phyloP scores from a whole-genome alignment of 2,329 filamentous ascomycete species.

The Aspergillus ustus region DNA sequence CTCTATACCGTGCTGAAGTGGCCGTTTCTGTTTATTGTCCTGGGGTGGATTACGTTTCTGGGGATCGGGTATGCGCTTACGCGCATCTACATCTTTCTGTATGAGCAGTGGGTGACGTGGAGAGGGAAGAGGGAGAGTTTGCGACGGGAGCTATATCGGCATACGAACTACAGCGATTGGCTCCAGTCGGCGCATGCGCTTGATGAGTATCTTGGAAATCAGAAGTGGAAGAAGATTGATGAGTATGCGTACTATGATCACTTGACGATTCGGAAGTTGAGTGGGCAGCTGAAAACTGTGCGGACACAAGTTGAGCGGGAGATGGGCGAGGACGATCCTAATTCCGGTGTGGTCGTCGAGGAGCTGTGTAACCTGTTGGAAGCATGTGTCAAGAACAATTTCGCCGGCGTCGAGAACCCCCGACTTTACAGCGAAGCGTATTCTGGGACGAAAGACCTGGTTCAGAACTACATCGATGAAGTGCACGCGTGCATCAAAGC shows the following conservation, averaged over 20 bases:
- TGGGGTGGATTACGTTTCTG: slow-evolving; percentile 78
- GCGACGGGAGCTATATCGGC: slow-evolving; percentile 70
- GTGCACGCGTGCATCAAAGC: slow-evolving; percentile 62
- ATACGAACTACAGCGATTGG: slow-evolving; percentile 83
- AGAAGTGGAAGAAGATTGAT: slow-evolving; percentile 53
- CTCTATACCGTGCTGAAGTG: slow-evolving; percentile 89
- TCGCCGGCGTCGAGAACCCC: slow-evolving; percentile 91
- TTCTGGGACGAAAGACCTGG: slow-evolving; percentile 92
- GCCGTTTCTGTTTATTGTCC: slow-evolving; percentile 81
- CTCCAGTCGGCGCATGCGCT: slow-evolving; percentile 76
- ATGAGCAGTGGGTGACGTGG: slow-evolving; percentile 92
- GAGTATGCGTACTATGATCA: slow-evolving; percentile 83
- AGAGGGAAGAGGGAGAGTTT: slow-evolving; percentile 75
- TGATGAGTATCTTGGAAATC: slow-evolving; percentile 78
- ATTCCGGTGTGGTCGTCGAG: slow-evolving; percentile 62
- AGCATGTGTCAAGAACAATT: slow-evolving; percentile 96
- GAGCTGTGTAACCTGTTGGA: slow-evolving; percentile 79
- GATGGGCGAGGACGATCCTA: slow-evolving; percentile 31
- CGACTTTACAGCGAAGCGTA: slow-evolving; percentile 97
- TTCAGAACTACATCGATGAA: slow-evolving; percentile 89
- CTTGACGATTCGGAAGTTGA: slow-evolving; percentile 77
- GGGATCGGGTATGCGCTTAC: slow-evolving; percentile 77
- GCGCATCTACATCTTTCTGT: slow-evolving; percentile 85
- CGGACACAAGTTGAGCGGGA: slow-evolving; percentile 47
- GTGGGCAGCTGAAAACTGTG: slow-evolving; percentile 68